phyloP scores from a whole-genome alignment of 73 alveolate species.

The Effrenium voratum region DNA sequence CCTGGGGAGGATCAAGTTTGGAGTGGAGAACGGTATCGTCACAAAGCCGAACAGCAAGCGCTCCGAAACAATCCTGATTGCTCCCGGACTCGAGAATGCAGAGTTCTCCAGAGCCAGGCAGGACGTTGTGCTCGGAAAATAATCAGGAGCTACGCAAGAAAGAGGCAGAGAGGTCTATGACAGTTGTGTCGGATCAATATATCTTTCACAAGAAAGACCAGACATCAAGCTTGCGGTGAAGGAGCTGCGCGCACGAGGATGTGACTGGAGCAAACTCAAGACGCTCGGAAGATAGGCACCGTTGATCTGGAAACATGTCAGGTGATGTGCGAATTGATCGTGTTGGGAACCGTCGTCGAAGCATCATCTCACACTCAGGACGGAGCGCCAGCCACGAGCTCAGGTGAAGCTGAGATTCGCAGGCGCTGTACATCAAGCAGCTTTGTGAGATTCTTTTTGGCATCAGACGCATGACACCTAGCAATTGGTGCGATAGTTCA shows the following conservation, averaged over 20 bases:
- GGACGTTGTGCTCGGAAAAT: neutral
- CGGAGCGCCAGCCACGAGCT: conserved; percentile 28
- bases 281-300: neutral
- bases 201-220: neutral
- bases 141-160: neutral
- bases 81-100: neutral
- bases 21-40: conserved; percentile 2
- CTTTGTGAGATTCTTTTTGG: neutral
- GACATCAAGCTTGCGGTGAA: conserved; percentile 21
- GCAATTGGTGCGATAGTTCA: neutral
- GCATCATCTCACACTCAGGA: neutral
- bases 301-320: neutral
- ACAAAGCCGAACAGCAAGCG: neutral
- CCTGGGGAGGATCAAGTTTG: neutral
- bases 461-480: neutral
- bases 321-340: neutral
- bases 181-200: conserved; percentile 45
- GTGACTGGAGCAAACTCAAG: neutral
- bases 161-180: neutral
- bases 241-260: conserved; percentile 16
- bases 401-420: conserved; percentile 33
- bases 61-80: neutral
- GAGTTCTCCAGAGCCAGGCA: conserved; percentile 27
- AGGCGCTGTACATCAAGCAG: neutral
- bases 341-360: conserved; percentile 11